Conservation (phyloP, 805 yeast species). For the Sugiyamaella mastotermitis region DNA sequence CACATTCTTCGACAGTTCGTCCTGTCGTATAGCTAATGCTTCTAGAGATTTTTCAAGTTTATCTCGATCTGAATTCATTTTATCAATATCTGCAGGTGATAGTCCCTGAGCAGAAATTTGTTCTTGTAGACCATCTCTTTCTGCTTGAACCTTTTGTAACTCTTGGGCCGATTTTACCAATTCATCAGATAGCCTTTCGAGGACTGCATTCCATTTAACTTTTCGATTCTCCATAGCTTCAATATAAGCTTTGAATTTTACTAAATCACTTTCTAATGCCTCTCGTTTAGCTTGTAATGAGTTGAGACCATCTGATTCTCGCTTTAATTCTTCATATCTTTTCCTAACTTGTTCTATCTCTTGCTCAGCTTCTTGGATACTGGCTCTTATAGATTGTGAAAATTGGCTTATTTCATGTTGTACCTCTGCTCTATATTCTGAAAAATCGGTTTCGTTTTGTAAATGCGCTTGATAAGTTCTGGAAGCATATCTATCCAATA, state of each 20-base stretch:
- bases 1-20: slow-evolving; percentile 41
- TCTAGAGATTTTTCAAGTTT: slow-evolving; percentile 51
- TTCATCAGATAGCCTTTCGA: slow-evolving; percentile 54
- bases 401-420: slow-evolving; percentile 48
- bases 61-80: slow-evolving; percentile 56
- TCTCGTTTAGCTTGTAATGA: slow-evolving; percentile 50
- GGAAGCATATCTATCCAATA: slow-evolving; percentile 55
- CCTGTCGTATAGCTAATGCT: slow-evolving; percentile 36
- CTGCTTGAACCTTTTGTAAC: slow-evolving; percentile 35
- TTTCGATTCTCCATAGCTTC: slow-evolving; percentile 61
- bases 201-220: slow-evolving; percentile 53
- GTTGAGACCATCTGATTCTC: slow-evolving; percentile 42
- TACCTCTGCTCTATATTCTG: slow-evolving; percentile 49
- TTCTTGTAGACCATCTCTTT: slow-evolving; percentile 36
- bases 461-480: slow-evolving; percentile 65
- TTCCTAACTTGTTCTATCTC: slow-evolving; percentile 37
- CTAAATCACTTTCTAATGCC: slow-evolving; percentile 64
- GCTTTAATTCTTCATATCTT: slow-evolving; percentile 37
- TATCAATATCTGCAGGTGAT: slow-evolving; percentile 57
- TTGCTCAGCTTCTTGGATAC: slow-evolving; percentile 36
- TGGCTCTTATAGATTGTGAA: slow-evolving; percentile 43
- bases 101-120: slow-evolving; percentile 51
- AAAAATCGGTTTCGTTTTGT: slow-evolving; percentile 57
- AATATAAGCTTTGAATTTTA: slow-evolving; percentile 66
- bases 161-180: slow-evolving; percentile 40